These are phyloP conservation scores for Auriscalpium orientale DNA, from an alignment of 768 basidiomycete genomes.

Conservation along the genomic window DNA sequence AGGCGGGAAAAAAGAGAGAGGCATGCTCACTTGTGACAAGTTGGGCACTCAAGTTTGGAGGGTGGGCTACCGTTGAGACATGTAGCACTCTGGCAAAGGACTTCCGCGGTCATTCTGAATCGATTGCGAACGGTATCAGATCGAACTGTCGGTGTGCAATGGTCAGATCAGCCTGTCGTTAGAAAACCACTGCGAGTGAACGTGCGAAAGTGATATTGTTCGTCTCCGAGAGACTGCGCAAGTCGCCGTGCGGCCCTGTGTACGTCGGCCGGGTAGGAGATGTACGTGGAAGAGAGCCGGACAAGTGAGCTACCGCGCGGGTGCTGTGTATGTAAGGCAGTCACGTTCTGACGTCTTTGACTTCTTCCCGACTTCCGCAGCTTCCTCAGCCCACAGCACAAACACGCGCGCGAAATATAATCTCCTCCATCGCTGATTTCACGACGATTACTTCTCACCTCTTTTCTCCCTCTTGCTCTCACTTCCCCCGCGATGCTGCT, in stretches of 20 bases:
- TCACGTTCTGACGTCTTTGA: too few relatives aligned
- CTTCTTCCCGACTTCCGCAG: neutral
- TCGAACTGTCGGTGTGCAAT: too few relatives aligned
- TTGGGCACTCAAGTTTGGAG: slow-evolving; percentile 85
- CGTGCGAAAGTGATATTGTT: too few relatives aligned
- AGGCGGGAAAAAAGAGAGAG: neutral
- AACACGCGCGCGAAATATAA: neutral
- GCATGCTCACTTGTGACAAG: slow-evolving; percentile 75
- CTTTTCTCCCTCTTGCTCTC: neutral
- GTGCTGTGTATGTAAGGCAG: too few relatives aligned
- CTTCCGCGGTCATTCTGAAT: slow-evolving; percentile 17
- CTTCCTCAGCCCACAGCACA: neutral
- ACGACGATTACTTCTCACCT: neutral
- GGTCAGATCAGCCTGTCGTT: too few relatives aligned
- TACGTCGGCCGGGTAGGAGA: too few relatives aligned
- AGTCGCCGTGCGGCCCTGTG: too few relatives aligned
- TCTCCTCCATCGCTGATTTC: neutral
- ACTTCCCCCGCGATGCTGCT: slow-evolving; percentile 28
- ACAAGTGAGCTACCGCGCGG: too few relatives aligned
- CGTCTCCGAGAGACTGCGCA: too few relatives aligned
- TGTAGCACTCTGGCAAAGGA: slow-evolving; percentile 58
- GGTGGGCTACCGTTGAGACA: slow-evolving; percentile 81
- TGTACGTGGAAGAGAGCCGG: too few relatives aligned
- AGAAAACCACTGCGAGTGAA: too few relatives aligned
- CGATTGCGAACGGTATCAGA: too few relatives aligned